Percentiles rank a stretch among this genome's conserved stretches.
phyloP scores from a whole-genome alignment of 352 stramenopile genomes.

The Globisporangium cystogenes region DNA sequence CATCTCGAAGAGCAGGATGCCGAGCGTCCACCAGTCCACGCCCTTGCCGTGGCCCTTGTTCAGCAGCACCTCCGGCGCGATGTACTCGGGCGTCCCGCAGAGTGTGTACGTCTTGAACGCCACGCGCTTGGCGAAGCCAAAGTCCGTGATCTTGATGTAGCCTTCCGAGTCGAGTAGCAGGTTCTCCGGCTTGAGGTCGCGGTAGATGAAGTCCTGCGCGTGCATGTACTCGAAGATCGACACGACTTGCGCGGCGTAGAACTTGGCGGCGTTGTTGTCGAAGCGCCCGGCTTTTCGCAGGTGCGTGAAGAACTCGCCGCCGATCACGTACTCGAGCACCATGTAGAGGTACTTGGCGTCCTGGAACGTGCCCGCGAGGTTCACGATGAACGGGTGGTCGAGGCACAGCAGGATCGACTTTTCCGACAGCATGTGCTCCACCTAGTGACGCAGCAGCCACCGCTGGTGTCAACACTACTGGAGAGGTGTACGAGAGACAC shows the following conservation, averaged over 20 bases:
- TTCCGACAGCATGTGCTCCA: slow-evolving; percentile 97
- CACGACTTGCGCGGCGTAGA: slow-evolving; percentile 92
- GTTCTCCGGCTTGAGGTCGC: slow-evolving; percentile 94
- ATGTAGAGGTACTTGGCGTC: slow-evolving; percentile 96
- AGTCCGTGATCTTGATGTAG: slow-evolving; percentile 96
- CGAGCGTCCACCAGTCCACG: slow-evolving; percentile 96
- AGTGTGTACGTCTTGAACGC: slow-evolving; percentile 95
- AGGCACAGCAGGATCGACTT: slow-evolving; percentile 93
- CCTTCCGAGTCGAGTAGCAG: slow-evolving; percentile 92
- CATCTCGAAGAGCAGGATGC: slow-evolving; percentile 98
- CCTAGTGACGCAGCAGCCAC: slow-evolving; percentile 45
- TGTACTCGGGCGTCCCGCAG: slow-evolving; percentile 93
- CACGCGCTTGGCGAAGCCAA: slow-evolving; percentile 92
- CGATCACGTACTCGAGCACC: slow-evolving; percentile 96
- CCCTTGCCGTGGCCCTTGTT: slow-evolving; percentile 89
- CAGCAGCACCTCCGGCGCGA: slow-evolving; percentile 88
- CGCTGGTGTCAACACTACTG: background rate
- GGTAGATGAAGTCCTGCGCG: slow-evolving; percentile 94
- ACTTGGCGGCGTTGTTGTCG: slow-evolving; percentile 89
- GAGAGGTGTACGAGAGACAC: too few species aligned
- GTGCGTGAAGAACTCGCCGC: slow-evolving; percentile 97
- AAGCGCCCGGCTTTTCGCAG: slow-evolving; percentile 92
- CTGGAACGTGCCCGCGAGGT: slow-evolving; percentile 93
- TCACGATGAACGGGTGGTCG: slow-evolving; percentile 96
- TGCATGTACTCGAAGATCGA: slow-evolving; percentile 98